phyloP scores from a whole-genome alignment of 2,329 filamentous ascomycete species.

The Paraphoma chrysanthemicola region DNA sequence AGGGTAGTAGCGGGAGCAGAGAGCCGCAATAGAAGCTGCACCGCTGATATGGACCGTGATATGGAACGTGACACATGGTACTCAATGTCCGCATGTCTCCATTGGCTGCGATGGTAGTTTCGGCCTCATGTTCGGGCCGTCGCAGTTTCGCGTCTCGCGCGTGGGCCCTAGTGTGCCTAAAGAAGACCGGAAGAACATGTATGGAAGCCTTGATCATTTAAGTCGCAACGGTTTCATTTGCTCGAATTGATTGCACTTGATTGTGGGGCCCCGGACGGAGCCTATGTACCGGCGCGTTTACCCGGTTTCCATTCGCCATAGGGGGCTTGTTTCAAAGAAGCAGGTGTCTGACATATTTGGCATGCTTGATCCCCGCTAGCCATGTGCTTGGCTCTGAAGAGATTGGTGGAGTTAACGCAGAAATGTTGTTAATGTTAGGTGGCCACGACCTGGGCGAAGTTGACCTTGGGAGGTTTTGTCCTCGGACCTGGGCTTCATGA shows the following conservation, averaged over 20 bases:
- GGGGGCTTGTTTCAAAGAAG: constrained; percentile 10
- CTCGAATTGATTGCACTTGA: constrained; percentile 14
- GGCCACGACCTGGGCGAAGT: too few relatives aligned
- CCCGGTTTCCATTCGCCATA: constrained; percentile 13
- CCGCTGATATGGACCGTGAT: not conserved
- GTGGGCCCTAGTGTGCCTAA: not conserved
- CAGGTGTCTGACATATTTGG: not conserved
- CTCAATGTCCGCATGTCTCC: not conserved
- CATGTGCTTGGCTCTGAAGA: too few relatives aligned
- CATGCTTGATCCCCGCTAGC: not conserved
- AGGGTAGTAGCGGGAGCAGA: not conserved
- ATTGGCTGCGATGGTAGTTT: constrained; percentile 9
- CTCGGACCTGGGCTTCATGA: too few relatives aligned
- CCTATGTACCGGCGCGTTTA: constrained; percentile 14
- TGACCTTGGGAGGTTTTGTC: too few relatives aligned
- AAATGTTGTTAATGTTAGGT: not conserved
- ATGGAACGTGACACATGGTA: not conserved
- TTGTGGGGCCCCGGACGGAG: constrained; percentile 12
- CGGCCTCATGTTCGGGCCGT: constrained; percentile 8
- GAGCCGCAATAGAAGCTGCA: not conserved
- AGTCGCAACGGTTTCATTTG: constrained; percentile 10
- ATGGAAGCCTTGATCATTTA: constrained; percentile 14
- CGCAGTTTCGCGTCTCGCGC: constrained; percentile 14
- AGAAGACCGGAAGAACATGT: constrained; percentile 11
- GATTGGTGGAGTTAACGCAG: not conserved